Evolutionary conservation across 78 protist species (phyloP).

Genomic region (Isochrysis galbana): DNA sequence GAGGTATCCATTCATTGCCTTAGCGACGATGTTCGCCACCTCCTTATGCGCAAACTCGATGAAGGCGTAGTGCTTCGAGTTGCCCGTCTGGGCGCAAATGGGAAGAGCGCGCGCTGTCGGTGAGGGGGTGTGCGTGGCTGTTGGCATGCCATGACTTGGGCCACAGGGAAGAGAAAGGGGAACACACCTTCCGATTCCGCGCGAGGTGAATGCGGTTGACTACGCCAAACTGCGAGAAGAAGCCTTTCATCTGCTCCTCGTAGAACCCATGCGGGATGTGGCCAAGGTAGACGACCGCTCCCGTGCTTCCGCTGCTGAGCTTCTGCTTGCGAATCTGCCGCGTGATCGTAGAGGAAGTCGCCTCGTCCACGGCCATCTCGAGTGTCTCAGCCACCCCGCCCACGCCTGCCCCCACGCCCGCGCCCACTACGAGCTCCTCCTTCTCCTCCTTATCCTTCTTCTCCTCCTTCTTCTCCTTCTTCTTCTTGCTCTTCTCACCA

Average conservation of each 20-base stretch:
- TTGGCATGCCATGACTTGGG: not conserved
- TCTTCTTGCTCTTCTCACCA: too few species aligned
- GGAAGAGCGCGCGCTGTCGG: not conserved
- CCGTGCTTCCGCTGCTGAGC: not conserved
- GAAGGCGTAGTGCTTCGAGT: constrained; percentile 66
- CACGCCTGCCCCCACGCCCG: too few species aligned
- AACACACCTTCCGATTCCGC: constrained; percentile 34
- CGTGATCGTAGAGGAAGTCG: not conserved
- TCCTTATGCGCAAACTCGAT: constrained; percentile 65
- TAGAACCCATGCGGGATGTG: constrained; percentile 88
- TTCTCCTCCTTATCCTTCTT: too few species aligned
- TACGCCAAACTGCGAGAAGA: constrained; percentile 83
- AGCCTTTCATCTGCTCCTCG: constrained; percentile 72
- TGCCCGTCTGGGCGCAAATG: constrained; percentile 32
- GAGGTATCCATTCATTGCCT: constrained; percentile 77
- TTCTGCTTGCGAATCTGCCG: not conserved
- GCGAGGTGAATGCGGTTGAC: constrained; percentile 59
- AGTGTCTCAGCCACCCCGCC: too few species aligned
- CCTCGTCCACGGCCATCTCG: not conserved
- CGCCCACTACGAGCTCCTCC: too few species aligned
- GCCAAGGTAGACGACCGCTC: constrained; percentile 71
- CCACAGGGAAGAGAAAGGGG: not conserved
- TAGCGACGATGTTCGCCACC: constrained; percentile 71
- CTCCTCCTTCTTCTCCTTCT: too few species aligned
- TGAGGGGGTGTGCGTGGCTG: not conserved